These are phyloP conservation scores for Phoma herbarum DNA, from an alignment of 2,329 filamentous ascomycete genomes.

Conservation along the genomic window DNA sequence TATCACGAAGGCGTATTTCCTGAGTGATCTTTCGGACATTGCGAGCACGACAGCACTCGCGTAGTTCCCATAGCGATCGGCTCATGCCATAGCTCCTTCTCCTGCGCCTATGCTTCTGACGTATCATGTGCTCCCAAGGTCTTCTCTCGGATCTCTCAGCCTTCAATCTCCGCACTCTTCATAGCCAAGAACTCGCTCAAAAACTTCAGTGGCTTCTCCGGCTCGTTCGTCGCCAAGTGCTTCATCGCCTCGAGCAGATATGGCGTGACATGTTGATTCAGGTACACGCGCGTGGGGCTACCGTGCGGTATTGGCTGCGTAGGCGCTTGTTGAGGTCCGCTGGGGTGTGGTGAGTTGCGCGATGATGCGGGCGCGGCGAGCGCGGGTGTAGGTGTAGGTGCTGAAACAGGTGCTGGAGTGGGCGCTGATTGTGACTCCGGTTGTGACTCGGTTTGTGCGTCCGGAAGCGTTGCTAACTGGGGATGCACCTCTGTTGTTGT, in stretches of 20 bases:
- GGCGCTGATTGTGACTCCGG: slow-evolving; percentile 12
- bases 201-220: slow-evolving; percentile 61
- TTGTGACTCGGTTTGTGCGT: slow-evolving; percentile 3
- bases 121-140: not conserved
- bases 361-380: slow-evolving; percentile 33
- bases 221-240: slow-evolving; percentile 59
- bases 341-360: slow-evolving; percentile 49
- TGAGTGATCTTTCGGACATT: not conserved
- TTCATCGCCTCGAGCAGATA: slow-evolving; percentile 63
- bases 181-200: slow-evolving; percentile 58
- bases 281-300: slow-evolving; percentile 58
- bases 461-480: slow-evolving; percentile 16
- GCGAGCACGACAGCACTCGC: not conserved
- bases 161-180: slow-evolving; percentile 60
- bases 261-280: slow-evolving; percentile 61
- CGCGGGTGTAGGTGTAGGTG: slow-evolving; percentile 25
- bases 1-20: not conserved
- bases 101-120: not conserved
- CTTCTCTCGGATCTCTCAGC: slow-evolving; percentile 21
- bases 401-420: slow-evolving; percentile 16
- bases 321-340: slow-evolving; percentile 37
- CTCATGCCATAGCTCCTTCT: not conserved
- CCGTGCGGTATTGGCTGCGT: slow-evolving; percentile 56
- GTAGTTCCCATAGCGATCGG: not conserved
- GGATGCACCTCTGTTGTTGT: slow-evolving; percentile 6